phyloP scores from a whole-genome alignment of 768 basidiomycete genomes.

The Amylocystis lapponica region DNA sequence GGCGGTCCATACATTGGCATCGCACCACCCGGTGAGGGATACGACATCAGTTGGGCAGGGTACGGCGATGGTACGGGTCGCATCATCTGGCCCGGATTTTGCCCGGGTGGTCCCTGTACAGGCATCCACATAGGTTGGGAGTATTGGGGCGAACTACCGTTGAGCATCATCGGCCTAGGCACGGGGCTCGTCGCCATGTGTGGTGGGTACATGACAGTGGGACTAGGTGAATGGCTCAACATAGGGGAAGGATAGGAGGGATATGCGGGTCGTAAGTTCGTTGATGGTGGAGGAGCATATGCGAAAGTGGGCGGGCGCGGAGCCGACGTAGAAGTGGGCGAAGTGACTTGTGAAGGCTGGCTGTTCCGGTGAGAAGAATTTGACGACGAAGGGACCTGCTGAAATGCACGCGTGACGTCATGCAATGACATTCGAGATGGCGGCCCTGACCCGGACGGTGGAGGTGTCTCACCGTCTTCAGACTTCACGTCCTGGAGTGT shows the following conservation, averaged over 20 bases:
- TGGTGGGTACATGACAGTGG: slow-evolving; percentile 60
- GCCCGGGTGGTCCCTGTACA: slow-evolving; percentile 39
- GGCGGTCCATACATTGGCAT: slow-evolving; percentile 47
- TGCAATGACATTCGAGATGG: slow-evolving; percentile 75
- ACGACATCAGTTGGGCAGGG: slow-evolving; percentile 57
- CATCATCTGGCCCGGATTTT: slow-evolving; percentile 46
- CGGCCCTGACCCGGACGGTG: slow-evolving; percentile 47
- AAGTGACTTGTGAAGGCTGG: slow-evolving; percentile 3
- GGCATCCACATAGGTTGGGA: slow-evolving; percentile 65
- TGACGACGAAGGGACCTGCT: slow-evolving; percentile 70
- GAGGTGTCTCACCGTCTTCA: slow-evolving; percentile 78
- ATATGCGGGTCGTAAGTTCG: slow-evolving; percentile 51
- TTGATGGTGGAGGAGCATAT: slow-evolving; percentile 31
- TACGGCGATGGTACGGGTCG: slow-evolving; percentile 59
- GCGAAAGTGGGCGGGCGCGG: slow-evolving; percentile 13
- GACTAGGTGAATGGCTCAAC: slow-evolving; percentile 66
- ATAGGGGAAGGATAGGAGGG: slow-evolving; percentile 60
- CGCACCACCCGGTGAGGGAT: slow-evolving; percentile 46
- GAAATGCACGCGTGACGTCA: slow-evolving; percentile 83
- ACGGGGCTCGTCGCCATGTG: slow-evolving; percentile 58
- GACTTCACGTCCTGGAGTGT: slow-evolving; percentile 83
- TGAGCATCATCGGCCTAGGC: slow-evolving; percentile 53
- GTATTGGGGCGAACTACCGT: slow-evolving; percentile 57
- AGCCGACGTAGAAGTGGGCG: slow-evolving; percentile 8
- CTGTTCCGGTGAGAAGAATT: slow-evolving; percentile 39